A percentile compares a stretch with the other conserved stretches of the same genome.
These are phyloP conservation scores for Cyathus striatus DNA, from an alignment of 768 basidiomycete species.

Conservation along the genomic window DNA sequence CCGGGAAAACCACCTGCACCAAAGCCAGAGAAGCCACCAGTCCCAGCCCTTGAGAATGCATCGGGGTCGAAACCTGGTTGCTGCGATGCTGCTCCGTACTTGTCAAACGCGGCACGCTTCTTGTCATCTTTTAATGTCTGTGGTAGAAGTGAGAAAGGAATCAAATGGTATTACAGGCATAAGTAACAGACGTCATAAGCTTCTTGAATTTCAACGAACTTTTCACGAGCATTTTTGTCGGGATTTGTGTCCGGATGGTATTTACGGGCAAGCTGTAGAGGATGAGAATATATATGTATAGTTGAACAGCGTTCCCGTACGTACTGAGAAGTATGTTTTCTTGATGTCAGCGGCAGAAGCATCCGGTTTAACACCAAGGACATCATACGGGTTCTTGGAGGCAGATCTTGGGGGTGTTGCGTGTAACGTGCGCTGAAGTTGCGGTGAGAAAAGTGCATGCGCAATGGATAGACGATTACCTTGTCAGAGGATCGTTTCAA, in stretches of 20 bases:
- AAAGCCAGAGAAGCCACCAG: slow-evolving; percentile 36
- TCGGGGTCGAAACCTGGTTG: slow-evolving; percentile 93
- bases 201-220: slow-evolving; percentile 94
- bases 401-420: slow-evolving; percentile 51
- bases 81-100: slow-evolving; percentile 89
- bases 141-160: slow-evolving; percentile 3
- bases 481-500: slow-evolving; percentile 30
- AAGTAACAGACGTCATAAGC: slow-evolving; percentile 80
- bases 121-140: slow-evolving; percentile 93
- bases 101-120: slow-evolving; percentile 87
- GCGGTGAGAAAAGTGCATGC: slow-evolving; percentile 13
- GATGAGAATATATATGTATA: slow-evolving; percentile 8
- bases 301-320: slow-evolving; percentile 20
- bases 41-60: slow-evolving; percentile 54
- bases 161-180: slow-evolving; percentile 4
- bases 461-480: slow-evolving; percentile 21
- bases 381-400: slow-evolving; percentile 83
- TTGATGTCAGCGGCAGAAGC: slow-evolving; percentile 88
- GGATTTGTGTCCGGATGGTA: slow-evolving; percentile 98
- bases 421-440: slow-evolving; percentile 68
- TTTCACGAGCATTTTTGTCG: slow-evolving; percentile 83
- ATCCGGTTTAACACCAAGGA: slow-evolving; percentile 84
- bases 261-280: slow-evolving; percentile 85
- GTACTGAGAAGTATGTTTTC: slow-evolving; percentile 92
- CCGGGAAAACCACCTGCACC: slow-evolving; percentile 13